Percentiles rank a stretch among this genome's conserved stretches.
These are phyloP conservation scores for Solanum medicagineum DNA, from an alignment of 257 asterid genomes.

Conservation along the genomic window DNA sequence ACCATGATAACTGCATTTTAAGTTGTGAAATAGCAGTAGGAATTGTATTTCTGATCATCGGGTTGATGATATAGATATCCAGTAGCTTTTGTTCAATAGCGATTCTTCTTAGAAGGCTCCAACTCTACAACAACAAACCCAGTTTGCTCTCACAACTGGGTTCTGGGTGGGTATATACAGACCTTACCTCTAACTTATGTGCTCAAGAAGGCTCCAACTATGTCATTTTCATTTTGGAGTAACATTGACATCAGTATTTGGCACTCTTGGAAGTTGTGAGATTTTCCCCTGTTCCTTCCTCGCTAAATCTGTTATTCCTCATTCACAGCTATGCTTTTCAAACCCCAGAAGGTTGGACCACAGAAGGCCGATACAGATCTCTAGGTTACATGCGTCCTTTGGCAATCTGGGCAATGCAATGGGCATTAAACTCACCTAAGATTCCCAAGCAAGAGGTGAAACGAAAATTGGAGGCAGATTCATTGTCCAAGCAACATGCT, in stretches of 20 bases:
- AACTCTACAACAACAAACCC: background rate
- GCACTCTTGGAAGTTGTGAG: background rate
- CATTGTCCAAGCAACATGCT: conserved; percentile 51
- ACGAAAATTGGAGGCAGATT: conserved; percentile 39
- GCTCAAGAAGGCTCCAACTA: background rate
- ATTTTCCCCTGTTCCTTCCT: background rate
- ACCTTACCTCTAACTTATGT: background rate
- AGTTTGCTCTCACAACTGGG: background rate
- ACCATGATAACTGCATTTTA: background rate
- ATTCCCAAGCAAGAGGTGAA: conserved; percentile 23
- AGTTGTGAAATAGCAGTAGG: background rate
- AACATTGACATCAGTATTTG: background rate
- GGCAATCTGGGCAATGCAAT: conserved; percentile 98
- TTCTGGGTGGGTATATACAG: too few species aligned
- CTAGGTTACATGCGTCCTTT: conserved; percentile 86
- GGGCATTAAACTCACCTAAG: conserved; percentile 60
- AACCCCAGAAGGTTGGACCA: conserved; percentile 81
- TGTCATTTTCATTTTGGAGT: background rate
- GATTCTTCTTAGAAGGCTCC: background rate
- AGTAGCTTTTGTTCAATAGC: background rate
- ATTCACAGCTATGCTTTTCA: conserved; percentile 69
- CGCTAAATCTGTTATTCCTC: background rate
- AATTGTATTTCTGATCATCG: background rate
- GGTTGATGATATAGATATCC: background rate
- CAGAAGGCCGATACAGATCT: conserved; percentile 66